phyloP scores from a whole-genome alignment of 2,329 filamentous ascomycete species.

The Helotiales sp. region DNA sequence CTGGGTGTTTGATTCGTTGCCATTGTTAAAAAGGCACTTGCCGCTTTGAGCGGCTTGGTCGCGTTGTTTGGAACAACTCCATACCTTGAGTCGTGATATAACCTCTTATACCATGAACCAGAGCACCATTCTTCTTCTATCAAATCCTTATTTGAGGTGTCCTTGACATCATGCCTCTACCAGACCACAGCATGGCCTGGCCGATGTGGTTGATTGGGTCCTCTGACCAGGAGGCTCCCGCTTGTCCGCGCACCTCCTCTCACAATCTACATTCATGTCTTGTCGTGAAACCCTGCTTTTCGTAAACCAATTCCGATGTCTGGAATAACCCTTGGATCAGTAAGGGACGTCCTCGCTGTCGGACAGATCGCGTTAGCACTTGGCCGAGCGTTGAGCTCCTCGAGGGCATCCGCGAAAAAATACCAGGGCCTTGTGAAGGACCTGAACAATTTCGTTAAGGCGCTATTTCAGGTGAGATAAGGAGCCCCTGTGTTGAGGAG shows the following conservation, averaged over 20 bases:
- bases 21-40: no score
- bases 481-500: neutral
- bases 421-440: slow-evolving; percentile 15
- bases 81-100: no score
- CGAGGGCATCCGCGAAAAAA: slow-evolving; percentile 11
- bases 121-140: no score
- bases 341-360: neutral
- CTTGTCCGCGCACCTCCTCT: neutral
- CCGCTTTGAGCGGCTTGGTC: no score
- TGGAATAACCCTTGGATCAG: neutral
- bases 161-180: no score
- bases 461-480: slow-evolving; percentile 8
- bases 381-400: neutral
- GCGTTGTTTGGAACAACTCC: no score
- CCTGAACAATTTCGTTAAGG: slow-evolving; percentile 6
- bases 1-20: no score
- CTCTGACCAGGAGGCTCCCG: no score
- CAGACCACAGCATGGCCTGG: no score
- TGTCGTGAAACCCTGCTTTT: neutral
- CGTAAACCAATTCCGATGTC: neutral
- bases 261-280: neutral
- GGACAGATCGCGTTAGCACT: neutral
- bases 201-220: no score
- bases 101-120: no score
- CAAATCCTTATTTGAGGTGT: no score